These are phyloP conservation scores for Lasiodiplodia citricola DNA, from an alignment of 2,329 filamentous ascomycete genomes.

Conservation along the genomic window DNA sequence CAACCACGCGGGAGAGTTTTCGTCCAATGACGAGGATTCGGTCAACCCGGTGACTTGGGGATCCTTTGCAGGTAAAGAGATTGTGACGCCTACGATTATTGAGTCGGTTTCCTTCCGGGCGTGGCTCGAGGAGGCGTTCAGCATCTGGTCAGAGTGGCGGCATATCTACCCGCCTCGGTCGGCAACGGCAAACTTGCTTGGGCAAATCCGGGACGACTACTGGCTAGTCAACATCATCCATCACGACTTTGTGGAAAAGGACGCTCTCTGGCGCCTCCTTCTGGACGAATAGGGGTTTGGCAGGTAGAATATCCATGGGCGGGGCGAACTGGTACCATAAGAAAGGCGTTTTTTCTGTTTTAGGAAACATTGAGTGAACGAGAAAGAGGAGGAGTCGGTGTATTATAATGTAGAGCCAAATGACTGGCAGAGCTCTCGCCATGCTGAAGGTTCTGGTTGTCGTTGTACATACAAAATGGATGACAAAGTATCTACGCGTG, in stretches of 20 bases:
- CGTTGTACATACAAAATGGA: not conserved
- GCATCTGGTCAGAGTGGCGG: conserved; percentile 94
- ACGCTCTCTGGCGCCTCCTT: conserved; percentile 75
- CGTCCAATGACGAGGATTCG: conserved; percentile 66
- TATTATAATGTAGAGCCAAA: not conserved
- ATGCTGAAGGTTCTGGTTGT: not conserved
- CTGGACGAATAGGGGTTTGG: conserved; percentile 27
- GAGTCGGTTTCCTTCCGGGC: conserved; percentile 92
- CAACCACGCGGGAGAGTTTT: conserved; percentile 78
- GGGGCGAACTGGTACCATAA: not conserved
- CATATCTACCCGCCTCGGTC: conserved; percentile 80
- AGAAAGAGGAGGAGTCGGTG: not conserved
- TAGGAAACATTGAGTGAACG: not conserved
- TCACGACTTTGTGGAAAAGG: conserved; percentile 73
- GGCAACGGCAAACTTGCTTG: conserved; percentile 73
- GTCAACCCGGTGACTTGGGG: conserved; percentile 98
- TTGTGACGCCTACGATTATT: conserved; percentile 94
- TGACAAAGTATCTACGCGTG: not conserved
- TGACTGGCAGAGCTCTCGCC: not conserved
- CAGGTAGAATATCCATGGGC: not conserved
- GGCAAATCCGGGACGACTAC: conserved; percentile 68
- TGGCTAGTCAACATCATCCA: conserved; percentile 94
- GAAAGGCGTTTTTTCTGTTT: conserved; percentile 2
- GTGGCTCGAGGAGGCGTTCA: conserved; percentile 95
- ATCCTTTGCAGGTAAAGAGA: conserved; percentile 93